Base-by-base conservation (phyloP, 208 protist species). In the Leishmania aethiopica region DNA sequence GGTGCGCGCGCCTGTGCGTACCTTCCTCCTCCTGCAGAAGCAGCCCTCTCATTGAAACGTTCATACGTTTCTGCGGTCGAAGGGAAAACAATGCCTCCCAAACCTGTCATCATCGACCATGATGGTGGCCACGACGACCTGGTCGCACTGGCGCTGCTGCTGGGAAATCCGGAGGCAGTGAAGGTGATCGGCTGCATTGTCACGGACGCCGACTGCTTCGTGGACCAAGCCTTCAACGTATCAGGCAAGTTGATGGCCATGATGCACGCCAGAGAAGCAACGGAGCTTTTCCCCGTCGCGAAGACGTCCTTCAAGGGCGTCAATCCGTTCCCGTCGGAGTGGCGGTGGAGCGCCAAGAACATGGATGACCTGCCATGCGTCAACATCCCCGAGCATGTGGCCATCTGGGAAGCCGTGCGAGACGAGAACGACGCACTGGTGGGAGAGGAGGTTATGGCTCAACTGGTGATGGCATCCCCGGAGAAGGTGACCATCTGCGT, bases 101-200 rank as follows among this genome's bases (percentile, higher is more conserved):
- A 91, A 59, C 84, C 75, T 1, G 95, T 97, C 42, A 93, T 97
- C 79, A 83, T 97, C 1, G 95, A 98, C 79, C 95, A 98, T 80
- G 95, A 98, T 66, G 94, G 95, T 25, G 92, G 93, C 7, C 88
- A 95, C 78, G 95, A 98, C 79, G 95, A 98, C 84, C 49, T 98
- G 47, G 91, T 97, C 8, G 92, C 94, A 10, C 81, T 98, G 17
- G 89, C 92, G 15, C 80, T 97, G 60, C 84, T 97, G 22, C 83
- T 97, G 35, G 89, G 93, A 5, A 88, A 95, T 53, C 88, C 93
- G 47, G 84, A 91, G n/a, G 88, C 93, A 79, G 89, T 96, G 17
- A 88, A 90, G 67, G 84, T 97, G n/a, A 95, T 98, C 84, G 92
- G 92, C 37, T 90, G 88, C 77, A 88, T 95, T 70, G 91, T 96